Percentiles rank a stretch among this genome's conserved stretches.
Evolutionary conservation across 2,329 filamentous ascomycete genomes (phyloP).

Genomic region (Sporothrix pallida): DNA sequence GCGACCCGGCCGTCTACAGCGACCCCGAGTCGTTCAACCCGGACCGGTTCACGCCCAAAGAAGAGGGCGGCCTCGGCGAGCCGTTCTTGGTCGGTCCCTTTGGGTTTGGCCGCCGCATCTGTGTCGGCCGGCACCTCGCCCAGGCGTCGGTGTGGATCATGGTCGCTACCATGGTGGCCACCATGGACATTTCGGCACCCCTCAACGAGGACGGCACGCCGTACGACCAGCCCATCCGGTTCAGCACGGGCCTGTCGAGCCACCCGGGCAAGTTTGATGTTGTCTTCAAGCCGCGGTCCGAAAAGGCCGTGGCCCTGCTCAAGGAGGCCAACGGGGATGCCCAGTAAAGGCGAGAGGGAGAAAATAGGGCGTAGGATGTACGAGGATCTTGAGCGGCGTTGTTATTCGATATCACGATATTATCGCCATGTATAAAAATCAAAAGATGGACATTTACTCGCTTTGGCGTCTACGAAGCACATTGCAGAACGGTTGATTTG

Average conservation of each 20-base stretch:
- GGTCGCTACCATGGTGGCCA: slow-evolving; percentile 51
- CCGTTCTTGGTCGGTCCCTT: slow-evolving; percentile 55
- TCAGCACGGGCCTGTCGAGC: slow-evolving; percentile 20
- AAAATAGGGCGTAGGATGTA: not conserved
- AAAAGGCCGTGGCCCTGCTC: not conserved
- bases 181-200: slow-evolving; percentile 44
- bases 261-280: slow-evolving; percentile 28
- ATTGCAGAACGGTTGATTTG: not conserved
- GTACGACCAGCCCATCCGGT: slow-evolving; percentile 17
- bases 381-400: no score
- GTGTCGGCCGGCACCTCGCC: slow-evolving; percentile 57
- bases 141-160: slow-evolving; percentile 52
- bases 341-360: not conserved
- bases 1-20: slow-evolving; percentile 49
- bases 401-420: not conserved
- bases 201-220: slow-evolving; percentile 15
- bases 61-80: slow-evolving; percentile 46
- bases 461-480: not conserved
- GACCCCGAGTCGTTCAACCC: slow-evolving; percentile 54
- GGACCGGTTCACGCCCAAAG: slow-evolving; percentile 48
- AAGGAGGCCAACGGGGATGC: slow-evolving; percentile 3
- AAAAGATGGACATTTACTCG: no score
- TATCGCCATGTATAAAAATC: no score
- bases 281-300: slow-evolving; percentile 7
- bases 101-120: slow-evolving; percentile 59